A percentile compares a stretch with the other conserved stretches of the same genome.
These are phyloP conservation scores for Phytomonas sp. DNA, from an alignment of 208 protist species.

Conservation along the genomic window DNA sequence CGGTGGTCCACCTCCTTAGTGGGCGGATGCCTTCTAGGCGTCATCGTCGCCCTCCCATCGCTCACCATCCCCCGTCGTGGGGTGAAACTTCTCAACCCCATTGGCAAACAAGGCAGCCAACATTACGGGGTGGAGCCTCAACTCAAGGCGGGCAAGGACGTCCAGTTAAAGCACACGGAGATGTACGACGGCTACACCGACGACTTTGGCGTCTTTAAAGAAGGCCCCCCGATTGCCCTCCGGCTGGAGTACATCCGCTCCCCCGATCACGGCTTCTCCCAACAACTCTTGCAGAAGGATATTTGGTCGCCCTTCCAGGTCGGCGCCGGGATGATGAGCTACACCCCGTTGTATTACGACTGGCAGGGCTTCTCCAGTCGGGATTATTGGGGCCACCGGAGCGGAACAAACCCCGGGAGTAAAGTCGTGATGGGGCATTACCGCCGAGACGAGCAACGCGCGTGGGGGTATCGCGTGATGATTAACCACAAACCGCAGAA, in stretches of 20 bases:
- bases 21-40: background rate
- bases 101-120: slow-evolving; percentile 73
- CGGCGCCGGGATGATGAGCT: slow-evolving; percentile 70
- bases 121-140: slow-evolving; percentile 83
- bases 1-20: too few relatives aligned
- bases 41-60: background rate
- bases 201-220: slow-evolving; percentile 90
- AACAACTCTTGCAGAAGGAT: slow-evolving; percentile 79
- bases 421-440: slow-evolving; percentile 83
- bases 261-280: slow-evolving; percentile 75
- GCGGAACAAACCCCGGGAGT: slow-evolving; percentile 81
- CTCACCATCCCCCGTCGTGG: slow-evolving; percentile 16
- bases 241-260: slow-evolving; percentile 88
- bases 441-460: slow-evolving; percentile 65
- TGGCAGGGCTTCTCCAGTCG: slow-evolving; percentile 79
- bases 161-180: slow-evolving; percentile 85
- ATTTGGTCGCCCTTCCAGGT: slow-evolving; percentile 91
- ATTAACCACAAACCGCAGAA: slow-evolving; percentile 89
- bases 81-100: slow-evolving; percentile 78
- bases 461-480: slow-evolving; percentile 66
- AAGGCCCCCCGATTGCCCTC: slow-evolving; percentile 78
- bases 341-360: slow-evolving; percentile 90
- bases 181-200: slow-evolving; percentile 92
- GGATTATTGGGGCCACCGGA: slow-evolving; percentile 87
- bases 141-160: slow-evolving; percentile 81